Conservation (phyloP, 2,329 filamentous ascomycete genomes). For the Talaromyces sp. region DNA sequence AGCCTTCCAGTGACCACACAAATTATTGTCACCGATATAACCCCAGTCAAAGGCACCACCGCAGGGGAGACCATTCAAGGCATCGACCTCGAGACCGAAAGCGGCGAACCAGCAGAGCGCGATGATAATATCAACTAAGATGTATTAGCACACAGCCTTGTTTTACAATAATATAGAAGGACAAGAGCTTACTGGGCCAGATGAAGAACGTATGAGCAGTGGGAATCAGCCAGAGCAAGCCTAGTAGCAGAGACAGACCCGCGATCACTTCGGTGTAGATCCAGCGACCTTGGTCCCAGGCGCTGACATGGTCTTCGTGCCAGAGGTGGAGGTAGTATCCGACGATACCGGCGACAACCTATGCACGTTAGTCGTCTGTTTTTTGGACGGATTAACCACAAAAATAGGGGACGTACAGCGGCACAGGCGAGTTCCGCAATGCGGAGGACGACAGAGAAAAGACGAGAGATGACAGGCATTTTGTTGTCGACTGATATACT, state of each 20-base stretch:
- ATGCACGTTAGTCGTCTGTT: not conserved
- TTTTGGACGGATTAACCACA: too few species aligned
- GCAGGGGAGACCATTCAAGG: constrained; percentile 51
- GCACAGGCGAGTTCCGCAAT: constrained; percentile 65
- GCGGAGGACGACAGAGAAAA: constrained; percentile 58
- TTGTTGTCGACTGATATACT: not conserved
- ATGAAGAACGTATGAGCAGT: constrained; percentile 65
- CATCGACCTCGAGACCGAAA: constrained; percentile 64
- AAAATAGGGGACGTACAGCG: constrained; percentile 46
- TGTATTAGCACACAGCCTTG: not conserved
- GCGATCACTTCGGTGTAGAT: constrained; percentile 74
- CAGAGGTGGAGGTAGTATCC: constrained; percentile 61
- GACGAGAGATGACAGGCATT: constrained; percentile 53
- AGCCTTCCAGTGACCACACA: constrained; percentile 69
- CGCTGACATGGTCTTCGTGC: constrained; percentile 37
- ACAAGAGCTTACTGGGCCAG: constrained; percentile 54
- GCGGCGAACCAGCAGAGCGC: constrained; percentile 67
- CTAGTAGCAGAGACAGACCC: constrained; percentile 64
- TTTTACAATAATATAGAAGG: not conserved
- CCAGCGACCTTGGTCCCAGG: constrained; percentile 61
- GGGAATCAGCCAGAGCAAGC: constrained; percentile 69
- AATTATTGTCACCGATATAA: constrained; percentile 48
- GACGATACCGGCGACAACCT: constrained; percentile 64
- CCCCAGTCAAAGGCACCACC: constrained; percentile 60
- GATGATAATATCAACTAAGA: constrained; percentile 61